Evolutionary conservation across 208 protist genomes (phyloP).

Genomic region (Acanthamoeba polyphaga): DNA sequence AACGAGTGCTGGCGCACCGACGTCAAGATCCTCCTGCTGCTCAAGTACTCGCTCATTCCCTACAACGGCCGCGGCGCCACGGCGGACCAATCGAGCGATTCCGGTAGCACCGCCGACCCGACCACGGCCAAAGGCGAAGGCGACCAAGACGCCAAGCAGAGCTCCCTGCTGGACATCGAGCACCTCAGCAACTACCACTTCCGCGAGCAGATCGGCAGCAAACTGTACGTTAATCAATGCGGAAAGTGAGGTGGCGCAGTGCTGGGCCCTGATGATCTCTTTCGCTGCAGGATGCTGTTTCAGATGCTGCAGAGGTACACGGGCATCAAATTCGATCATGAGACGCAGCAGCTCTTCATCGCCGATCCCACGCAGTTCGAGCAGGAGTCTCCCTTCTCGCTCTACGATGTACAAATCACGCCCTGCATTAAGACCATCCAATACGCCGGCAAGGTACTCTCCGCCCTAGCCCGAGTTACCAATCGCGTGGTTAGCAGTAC

Average conservation of each 20-base stretch:
- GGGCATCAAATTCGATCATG: conserved; percentile 37
- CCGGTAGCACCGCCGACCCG: background rate
- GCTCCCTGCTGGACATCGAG: conserved; percentile 67
- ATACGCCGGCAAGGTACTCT: conserved; percentile 59
- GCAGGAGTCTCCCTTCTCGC: conserved; percentile 58
- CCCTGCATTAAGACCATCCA: conserved; percentile 72
- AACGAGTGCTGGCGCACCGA: conserved; percentile 74
- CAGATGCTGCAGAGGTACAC: conserved; percentile 68
- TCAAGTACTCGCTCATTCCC: conserved; percentile 71
- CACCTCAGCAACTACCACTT: conserved; percentile 55
- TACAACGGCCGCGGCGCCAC: background rate
- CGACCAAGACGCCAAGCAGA: background rate
- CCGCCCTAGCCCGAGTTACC: background rate
- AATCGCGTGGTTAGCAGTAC: background rate
- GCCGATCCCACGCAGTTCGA: conserved; percentile 74
- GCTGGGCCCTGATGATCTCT: too few species aligned
- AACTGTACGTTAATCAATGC: conserved; percentile 16
- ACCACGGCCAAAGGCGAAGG: background rate
- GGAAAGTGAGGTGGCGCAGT: too few species aligned
- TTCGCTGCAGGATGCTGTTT: conserved; percentile 52
- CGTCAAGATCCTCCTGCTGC: conserved; percentile 68
- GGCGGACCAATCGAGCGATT: background rate
- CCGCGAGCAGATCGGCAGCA: conserved; percentile 72
- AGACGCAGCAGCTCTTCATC: conserved; percentile 58
- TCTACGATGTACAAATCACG: conserved; percentile 48